Base-by-base conservation (phyloP, 1,139 yeast species). In the Zygosaccharomyces pseudobailii region DNA sequence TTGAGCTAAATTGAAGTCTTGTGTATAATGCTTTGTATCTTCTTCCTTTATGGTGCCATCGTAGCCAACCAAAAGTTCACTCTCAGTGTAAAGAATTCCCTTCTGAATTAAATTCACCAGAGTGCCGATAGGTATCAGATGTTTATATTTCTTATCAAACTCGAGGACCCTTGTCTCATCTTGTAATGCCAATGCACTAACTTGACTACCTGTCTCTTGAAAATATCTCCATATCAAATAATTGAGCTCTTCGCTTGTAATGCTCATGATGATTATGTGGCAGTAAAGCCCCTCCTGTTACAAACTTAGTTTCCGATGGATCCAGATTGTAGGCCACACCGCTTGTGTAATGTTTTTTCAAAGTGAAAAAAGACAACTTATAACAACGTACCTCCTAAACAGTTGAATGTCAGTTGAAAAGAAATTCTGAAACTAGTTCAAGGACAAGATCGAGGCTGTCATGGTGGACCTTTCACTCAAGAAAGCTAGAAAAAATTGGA, bases 151-250 rank as follows among this genome's bases (percentile, higher is more conserved):
- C 5, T 66, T 65, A 49, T 89, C 96, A 54, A 78, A 75, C 28
- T 72, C 71, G 55, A 78, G 75, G 19, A 87, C 83, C 24, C 76
- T 70, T 2, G 92, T 72, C 57, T 87, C 92, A 56, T 85, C 84
- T 53, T 86, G 88, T 39, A 92, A 69, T 0, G 97, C 95, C 61
- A 78, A 82, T 0, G 96, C 92, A 2, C 95, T 75, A 32, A 87
- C 74, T 47, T 86, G 94, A 49, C 63, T 67, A 42, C 96, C 97
- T 6, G 87, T 76, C 65, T 92, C 98, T 63, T 88, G 96, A 38
- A 90, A 74, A 63, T 92, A 92, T 56, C 97, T 72, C 96, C 97
- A 92, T 51, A 92, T 79, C 61, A 92, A 75, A 65, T 92, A 90
- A 72, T 92, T 92, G 49, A 92, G 76, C 69, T 90, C 96, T 50